A percentile compares a stretch with the other conserved stretches of the same genome.
Evolutionary conservation across 129 eudicot species (phyloP).

Genomic region (Calendula officinalis): DNA sequence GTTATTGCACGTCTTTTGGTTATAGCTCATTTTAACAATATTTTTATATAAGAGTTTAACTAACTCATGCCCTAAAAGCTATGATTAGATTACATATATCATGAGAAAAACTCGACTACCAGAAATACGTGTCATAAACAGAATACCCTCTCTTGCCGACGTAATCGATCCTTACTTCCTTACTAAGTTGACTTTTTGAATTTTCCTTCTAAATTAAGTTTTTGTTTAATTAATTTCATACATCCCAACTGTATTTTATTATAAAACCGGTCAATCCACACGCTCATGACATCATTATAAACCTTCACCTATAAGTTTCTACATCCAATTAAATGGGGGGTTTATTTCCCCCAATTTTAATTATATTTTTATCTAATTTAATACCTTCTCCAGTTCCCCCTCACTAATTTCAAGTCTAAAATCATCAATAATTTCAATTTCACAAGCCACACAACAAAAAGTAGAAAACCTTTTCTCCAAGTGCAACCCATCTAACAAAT

Average conservation of each 20-base stretch:
- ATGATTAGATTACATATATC: too few relatives aligned
- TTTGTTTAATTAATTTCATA: too few relatives aligned
- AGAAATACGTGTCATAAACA: too few relatives aligned
- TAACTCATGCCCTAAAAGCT: too few relatives aligned
- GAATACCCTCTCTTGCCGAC: too few relatives aligned
- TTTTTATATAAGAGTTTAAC: too few relatives aligned
- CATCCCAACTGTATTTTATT: not conserved
- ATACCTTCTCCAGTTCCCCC: conserved; percentile 12
- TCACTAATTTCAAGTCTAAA: not conserved
- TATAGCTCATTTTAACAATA: too few relatives aligned
- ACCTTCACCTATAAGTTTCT: not conserved
- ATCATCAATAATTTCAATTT: conserved; percentile 13
- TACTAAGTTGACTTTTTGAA: too few relatives aligned
- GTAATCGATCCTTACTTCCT: too few relatives aligned
- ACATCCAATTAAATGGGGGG: not conserved
- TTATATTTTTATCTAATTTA: not conserved
- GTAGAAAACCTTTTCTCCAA: not conserved
- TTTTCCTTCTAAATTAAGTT: too few relatives aligned
- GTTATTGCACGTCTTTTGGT: too few relatives aligned
- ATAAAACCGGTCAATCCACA: not conserved
- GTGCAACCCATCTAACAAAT: not conserved
- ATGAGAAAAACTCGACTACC: too few relatives aligned
- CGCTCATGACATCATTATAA: not conserved
- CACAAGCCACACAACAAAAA: conserved; percentile 5
- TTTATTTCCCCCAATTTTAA: not conserved